These are phyloP conservation scores for Immersiella caudata DNA, from an alignment of 495 filamentous ascomycete species.

Conservation along the genomic window DNA sequence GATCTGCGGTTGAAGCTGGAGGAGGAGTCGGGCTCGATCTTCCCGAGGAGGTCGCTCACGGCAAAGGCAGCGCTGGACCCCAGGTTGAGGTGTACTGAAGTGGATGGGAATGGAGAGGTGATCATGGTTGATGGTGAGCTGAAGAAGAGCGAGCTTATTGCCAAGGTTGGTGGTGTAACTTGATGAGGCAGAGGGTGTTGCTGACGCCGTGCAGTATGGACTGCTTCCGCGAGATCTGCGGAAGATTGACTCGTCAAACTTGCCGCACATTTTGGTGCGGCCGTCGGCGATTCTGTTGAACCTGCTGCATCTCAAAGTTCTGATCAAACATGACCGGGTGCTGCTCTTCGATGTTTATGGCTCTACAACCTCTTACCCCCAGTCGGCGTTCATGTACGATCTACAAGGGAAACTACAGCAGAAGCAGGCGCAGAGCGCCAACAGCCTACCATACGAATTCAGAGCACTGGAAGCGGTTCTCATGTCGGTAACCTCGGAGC, in stretches of 20 bases:
- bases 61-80: slow-evolving; percentile 78
- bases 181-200: neutral
- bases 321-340: slow-evolving; percentile 93
- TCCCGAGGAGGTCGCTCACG: slow-evolving; percentile 63
- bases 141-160: slow-evolving; percentile 93
- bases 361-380: slow-evolving; percentile 89
- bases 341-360: slow-evolving; percentile 96
- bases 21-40: slow-evolving; percentile 53
- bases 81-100: slow-evolving; percentile 87
- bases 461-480: slow-evolving; percentile 80
- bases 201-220: slow-evolving; percentile 67
- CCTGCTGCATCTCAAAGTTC: slow-evolving; percentile 85
- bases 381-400: slow-evolving; percentile 97
- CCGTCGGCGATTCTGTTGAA: slow-evolving; percentile 94
- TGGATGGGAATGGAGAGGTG: slow-evolving; percentile 90
- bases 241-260: slow-evolving; percentile 96
- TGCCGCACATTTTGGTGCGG: slow-evolving; percentile 95
- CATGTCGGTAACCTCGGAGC: slow-evolving; percentile 77
- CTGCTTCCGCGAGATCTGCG: slow-evolving; percentile 93
- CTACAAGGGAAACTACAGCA: slow-evolving; percentile 64
- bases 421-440: slow-evolving; percentile 51
- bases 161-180: slow-evolving; percentile 67
- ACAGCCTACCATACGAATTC: slow-evolving; percentile 69
- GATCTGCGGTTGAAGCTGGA: slow-evolving; percentile 57
- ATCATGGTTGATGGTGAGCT: slow-evolving; percentile 96